These are phyloP conservation scores for Neurospora sp. DNA, from an alignment of 495 filamentous ascomycete genomes.

Conservation along the genomic window DNA sequence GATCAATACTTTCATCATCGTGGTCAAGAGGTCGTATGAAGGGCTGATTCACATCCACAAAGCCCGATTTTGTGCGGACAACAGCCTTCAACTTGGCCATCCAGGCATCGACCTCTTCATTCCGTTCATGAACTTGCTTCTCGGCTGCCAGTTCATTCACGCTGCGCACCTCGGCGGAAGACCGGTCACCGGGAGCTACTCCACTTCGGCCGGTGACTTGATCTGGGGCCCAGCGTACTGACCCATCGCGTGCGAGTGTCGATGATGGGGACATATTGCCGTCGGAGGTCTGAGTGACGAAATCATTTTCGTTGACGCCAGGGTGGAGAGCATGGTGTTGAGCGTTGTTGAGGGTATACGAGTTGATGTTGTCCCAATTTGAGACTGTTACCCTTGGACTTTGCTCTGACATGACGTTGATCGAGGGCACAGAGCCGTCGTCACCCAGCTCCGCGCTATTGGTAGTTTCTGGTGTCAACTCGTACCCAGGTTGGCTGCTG, in stretches of 20 bases:
- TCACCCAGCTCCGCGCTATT: conserved; percentile 39
- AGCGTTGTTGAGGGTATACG: conserved; percentile 19
- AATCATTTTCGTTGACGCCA: conserved; percentile 1
- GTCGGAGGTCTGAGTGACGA: conserved; percentile 2
- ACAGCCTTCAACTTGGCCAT: conserved; percentile 14
- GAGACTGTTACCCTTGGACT: conserved; percentile 42
- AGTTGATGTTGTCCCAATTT: conserved; percentile 29
- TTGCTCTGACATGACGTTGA: conserved; percentile 27
- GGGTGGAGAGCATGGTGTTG: not conserved
- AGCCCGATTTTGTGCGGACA: not conserved
- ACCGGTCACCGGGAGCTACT: conserved; percentile 31
- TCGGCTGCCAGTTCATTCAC: conserved; percentile 28
- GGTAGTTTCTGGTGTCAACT: conserved; percentile 40
- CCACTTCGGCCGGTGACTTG: conserved; percentile 28
- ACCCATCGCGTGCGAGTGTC: conserved; percentile 20
- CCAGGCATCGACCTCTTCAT: conserved; percentile 34
- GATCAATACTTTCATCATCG: conserved; percentile 26
- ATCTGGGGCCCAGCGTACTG: conserved; percentile 30
- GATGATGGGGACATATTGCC: not conserved
- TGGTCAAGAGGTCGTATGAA: conserved; percentile 1
- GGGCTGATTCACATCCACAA: not conserved
- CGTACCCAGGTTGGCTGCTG: conserved; percentile 19
- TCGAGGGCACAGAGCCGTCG: conserved; percentile 29
- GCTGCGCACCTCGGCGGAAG: conserved; percentile 27
- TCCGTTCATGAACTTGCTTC: conserved; percentile 27